Evolutionary conservation across 176 grass and related monocot genomes (phyloP).

Genomic region (Lolium multiflorum): DNA sequence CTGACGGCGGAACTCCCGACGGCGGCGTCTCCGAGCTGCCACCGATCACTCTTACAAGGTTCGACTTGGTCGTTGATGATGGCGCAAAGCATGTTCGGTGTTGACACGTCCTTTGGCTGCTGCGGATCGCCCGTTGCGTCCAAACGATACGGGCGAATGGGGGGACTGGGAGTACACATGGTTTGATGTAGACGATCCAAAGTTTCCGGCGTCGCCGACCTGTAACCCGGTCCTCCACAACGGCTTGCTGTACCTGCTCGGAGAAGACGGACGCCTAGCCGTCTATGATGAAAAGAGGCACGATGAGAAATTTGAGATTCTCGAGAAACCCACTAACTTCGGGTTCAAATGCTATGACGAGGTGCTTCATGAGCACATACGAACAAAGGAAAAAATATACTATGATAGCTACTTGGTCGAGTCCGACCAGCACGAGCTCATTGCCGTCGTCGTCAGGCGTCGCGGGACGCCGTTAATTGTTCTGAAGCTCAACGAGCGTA

Average conservation of each 20-base stretch:
- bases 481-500: neutral
- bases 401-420: neutral
- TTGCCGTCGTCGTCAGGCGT: neutral
- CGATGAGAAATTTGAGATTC: neutral
- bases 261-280: neutral
- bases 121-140: neutral
- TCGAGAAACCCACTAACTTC: neutral
- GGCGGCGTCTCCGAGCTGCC: neutral
- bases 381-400: too few species aligned
- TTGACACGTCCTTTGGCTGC: neutral
- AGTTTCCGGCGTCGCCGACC: neutral
- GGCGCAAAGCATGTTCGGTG: neutral
- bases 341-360: neutral
- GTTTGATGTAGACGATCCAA: neutral
- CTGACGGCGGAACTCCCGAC: slow-evolving; percentile 6
- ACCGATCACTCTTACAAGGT: neutral
- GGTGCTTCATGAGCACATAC: too few species aligned
- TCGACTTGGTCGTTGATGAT: slow-evolving; percentile 16
- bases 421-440: slow-evolving; percentile 10
- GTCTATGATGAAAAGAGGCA: neutral
- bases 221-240: slow-evolving; percentile 15
- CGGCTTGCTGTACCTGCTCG: slow-evolving; percentile 4
- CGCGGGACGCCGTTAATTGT: neutral
- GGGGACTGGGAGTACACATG: neutral
- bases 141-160: neutral